Base-by-base conservation (phyloP, 2,329 filamentous ascomycete genomes). In the Phyllachora maydis region DNA sequence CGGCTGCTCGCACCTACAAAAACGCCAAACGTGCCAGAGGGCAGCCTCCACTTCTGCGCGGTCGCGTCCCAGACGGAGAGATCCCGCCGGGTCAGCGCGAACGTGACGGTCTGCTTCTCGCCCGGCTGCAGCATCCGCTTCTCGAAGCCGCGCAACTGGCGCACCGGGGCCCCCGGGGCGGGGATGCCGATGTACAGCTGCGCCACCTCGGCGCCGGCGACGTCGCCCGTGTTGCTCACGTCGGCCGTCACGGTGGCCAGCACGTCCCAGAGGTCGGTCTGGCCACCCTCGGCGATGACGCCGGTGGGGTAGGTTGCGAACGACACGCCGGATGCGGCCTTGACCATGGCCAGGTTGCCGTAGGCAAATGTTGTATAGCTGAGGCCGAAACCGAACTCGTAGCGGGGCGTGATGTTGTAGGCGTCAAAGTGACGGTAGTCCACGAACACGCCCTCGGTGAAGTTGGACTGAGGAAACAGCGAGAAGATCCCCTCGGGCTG, bases 81-180 rank as follows among this genome's bases (percentile, higher is more conserved):
- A 35, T 77, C 71, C 29, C 68, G 57, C 19, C 71, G 52, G 11
- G 56, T 72, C 18, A 77, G 38, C 14, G 49, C 38, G 26, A 76
- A 62, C 0, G 35, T 42, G 0, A 69, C 45, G 0, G 45, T 52
- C 10, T 45, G 42, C 11, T 43, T 51, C 27, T 53, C 40, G 0
- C 54, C 53, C 0, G 52, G 46, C 9, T 50, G 45, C 21, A 75
- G 31, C 10, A 46, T 47, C 0, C 56, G 47, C 48, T 76, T 76
- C 24, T 64, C 62, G 28, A 76, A 76, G 5, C 71, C 69, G 6
- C 70, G 52, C n/a, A 77, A 49, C 39, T 75, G 67, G 19, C 56
- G 48, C 1, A 54, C 43, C 0, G 71, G 71, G 5, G 37, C 42
- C 4, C 37, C 43, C 3, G 29, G 30, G 0, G 30, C 39, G 3